Evolutionary conservation across 169 alveolate species (phyloP).

Genomic region (Plasmodium vinckei): DNA sequence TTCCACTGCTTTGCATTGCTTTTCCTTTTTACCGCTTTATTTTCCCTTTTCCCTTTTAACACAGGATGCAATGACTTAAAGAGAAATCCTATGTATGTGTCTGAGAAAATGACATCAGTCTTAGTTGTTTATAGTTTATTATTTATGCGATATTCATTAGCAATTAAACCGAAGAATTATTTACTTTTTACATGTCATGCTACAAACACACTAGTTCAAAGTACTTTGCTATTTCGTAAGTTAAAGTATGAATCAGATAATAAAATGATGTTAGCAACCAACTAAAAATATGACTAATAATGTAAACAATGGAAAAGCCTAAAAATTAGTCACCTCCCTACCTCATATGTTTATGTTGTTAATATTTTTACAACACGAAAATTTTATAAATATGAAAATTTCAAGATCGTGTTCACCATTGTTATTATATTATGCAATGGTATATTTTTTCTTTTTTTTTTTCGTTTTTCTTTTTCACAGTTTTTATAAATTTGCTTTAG

Average conservation of each 20-base stretch:
- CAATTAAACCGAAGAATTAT: constrained; percentile 91
- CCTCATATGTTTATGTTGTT: background rate
- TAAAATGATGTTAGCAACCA: background rate
- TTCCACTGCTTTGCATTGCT: too few relatives aligned
- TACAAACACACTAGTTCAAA: constrained; percentile 88
- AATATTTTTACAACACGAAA: too few relatives aligned
- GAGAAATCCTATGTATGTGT: constrained; percentile 90
- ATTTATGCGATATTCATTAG: constrained; percentile 94
- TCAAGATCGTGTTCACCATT: too few relatives aligned
- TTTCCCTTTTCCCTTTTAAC: background rate
- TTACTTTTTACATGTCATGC: constrained; percentile 91
- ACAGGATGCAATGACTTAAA: constrained; percentile 83
- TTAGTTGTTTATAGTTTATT: constrained; percentile 90
- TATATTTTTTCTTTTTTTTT: too few relatives aligned
- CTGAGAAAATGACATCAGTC: constrained; percentile 92
- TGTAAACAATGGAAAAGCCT: background rate
- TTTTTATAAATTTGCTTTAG: too few relatives aligned
- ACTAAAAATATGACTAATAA: background rate
- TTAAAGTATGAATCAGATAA: constrained; percentile 32
- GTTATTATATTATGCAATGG: too few relatives aligned
- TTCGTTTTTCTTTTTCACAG: too few relatives aligned
- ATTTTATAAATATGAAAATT: too few relatives aligned
- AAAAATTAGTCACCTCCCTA: background rate
- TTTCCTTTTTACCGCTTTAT: too few relatives aligned
- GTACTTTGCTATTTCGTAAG: constrained; percentile 78